These are phyloP conservation scores for Heterobasidion irregulare DNA, from an alignment of 1,284 basidiomycete species.

Conservation along the genomic window DNA sequence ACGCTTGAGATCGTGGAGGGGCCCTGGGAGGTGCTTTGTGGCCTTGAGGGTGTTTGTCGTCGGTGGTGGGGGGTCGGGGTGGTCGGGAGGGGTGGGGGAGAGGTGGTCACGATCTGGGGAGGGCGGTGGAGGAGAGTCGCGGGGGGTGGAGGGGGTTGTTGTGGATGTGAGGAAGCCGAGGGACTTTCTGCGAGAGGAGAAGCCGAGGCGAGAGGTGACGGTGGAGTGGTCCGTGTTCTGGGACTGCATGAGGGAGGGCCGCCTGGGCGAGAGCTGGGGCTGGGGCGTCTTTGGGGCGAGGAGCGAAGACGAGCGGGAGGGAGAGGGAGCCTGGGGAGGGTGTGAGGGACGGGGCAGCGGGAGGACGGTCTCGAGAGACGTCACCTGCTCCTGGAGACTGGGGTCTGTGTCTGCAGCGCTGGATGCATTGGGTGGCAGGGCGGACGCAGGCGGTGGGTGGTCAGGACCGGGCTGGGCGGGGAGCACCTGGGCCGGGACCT, in stretches of 20 bases:
- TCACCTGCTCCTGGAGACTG: constrained; percentile 7
- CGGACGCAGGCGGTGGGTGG: background rate
- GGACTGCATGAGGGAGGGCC: constrained; percentile 1
- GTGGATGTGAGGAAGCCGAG: constrained; percentile 3
- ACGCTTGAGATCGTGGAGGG: constrained; percentile 85
- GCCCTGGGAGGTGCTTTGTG: constrained; percentile 41
- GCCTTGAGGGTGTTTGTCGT: constrained; percentile 14
- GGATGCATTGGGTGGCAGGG: background rate
- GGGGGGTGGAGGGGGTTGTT: constrained; percentile 13
- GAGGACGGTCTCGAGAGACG: constrained; percentile 3
- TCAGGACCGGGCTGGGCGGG: background rate
- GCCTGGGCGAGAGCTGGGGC: background rate
- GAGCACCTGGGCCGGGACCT: background rate
- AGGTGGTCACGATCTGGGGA: constrained; percentile 15
- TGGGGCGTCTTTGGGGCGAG: constrained; percentile 2
- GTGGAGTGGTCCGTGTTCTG: constrained; percentile 7
- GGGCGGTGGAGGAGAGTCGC: constrained; percentile 13
- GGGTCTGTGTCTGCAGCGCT: background rate
- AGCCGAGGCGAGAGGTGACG: constrained; percentile 12
- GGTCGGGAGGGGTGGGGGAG: background rate
- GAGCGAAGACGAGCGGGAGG: constrained; percentile 5
- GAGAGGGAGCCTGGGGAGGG: constrained; percentile 5
- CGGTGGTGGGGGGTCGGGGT: constrained; percentile 7
- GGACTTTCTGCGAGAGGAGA: constrained; percentile 8
- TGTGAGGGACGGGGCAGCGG: constrained; percentile 3